phyloP scores from a whole-genome alignment of 306 rosid species.

The Oemleria cerasiformis region DNA sequence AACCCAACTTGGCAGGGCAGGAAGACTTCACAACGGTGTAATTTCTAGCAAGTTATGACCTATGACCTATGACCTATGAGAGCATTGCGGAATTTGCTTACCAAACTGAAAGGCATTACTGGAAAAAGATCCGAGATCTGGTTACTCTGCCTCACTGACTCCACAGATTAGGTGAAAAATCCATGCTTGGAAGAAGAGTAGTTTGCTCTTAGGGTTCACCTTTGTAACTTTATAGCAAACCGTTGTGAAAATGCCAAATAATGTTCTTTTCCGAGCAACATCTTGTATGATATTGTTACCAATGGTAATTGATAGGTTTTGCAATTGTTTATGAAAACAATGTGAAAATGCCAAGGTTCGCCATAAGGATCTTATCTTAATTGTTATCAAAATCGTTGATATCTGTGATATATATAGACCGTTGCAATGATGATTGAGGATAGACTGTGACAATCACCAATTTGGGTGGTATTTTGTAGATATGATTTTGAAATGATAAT shows the following conservation, averaged over 20 bases:
- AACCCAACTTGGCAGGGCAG: conserved; percentile 35
- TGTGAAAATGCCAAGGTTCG: too few species aligned
- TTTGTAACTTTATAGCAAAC: not conserved
- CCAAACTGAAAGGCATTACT: conserved; percentile 14
- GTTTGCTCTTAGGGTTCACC: not conserved
- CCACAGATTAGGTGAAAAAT: not conserved
- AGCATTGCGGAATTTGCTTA: conserved; percentile 10
- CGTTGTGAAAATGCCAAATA: not conserved
- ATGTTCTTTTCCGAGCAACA: not conserved
- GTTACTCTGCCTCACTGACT: conserved; percentile 5
- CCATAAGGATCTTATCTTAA: too few species aligned
- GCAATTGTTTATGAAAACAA: too few species aligned
- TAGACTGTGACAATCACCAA: too few species aligned
- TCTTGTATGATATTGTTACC: not conserved
- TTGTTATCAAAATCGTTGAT: too few species aligned
- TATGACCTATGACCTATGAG: conserved; percentile 25
- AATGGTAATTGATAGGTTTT: too few species aligned
- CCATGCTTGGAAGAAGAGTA: not conserved
- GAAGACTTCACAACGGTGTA: conserved; percentile 31
- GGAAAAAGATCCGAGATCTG: not conserved
- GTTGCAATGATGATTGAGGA: too few species aligned
- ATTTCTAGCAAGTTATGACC: conserved; percentile 73
- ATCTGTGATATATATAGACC: too few species aligned
- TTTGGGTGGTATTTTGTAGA: too few species aligned
- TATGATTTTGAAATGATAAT: too few species aligned